phyloP scores from a whole-genome alignment of 345 rosid species.

The Clarkia xantiana region DNA sequence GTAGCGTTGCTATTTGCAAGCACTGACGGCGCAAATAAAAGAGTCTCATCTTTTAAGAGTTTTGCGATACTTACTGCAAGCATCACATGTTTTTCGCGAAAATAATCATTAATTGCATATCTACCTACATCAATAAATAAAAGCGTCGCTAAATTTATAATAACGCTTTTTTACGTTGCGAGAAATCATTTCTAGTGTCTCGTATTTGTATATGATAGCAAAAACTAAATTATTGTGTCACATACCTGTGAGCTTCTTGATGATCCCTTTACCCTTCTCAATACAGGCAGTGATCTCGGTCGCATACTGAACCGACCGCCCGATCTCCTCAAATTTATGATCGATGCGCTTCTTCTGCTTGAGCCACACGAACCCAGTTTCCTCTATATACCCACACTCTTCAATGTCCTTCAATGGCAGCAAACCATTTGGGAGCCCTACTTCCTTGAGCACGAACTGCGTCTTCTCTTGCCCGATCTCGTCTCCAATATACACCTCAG shows the following conservation, averaged over 20 bases:
- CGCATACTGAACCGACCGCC: conserved; percentile 44
- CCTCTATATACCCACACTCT: conserved; percentile 68
- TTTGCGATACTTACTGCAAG: too few species aligned
- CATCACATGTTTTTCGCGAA: too few species aligned
- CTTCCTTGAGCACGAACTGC: conserved; percentile 36
- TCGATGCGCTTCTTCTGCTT: conserved; percentile 60
- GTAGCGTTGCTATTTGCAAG: too few species aligned
- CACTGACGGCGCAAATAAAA: too few species aligned
- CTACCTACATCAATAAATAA: too few species aligned
- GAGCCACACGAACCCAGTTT: conserved; percentile 86
- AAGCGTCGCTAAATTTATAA: too few species aligned
- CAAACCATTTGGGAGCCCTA: conserved; percentile 62
- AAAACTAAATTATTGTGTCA: too few species aligned
- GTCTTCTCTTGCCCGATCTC: conserved; percentile 57
- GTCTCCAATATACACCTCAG: conserved; percentile 69
- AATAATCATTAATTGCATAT: too few species aligned
- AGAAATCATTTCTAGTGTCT: too few species aligned
- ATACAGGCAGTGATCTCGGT: conserved; percentile 63
- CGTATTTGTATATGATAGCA: too few species aligned
- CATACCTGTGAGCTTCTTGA: conserved; percentile 59
- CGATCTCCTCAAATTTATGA: conserved; percentile 74
- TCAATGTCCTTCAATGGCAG: conserved; percentile 60
- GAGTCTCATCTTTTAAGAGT: too few species aligned
- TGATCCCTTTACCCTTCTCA: conserved; percentile 26
- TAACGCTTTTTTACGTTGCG: too few species aligned